phyloP scores from a whole-genome alignment of 805 yeast genomes.

The Blastobotrys terrestris region DNA sequence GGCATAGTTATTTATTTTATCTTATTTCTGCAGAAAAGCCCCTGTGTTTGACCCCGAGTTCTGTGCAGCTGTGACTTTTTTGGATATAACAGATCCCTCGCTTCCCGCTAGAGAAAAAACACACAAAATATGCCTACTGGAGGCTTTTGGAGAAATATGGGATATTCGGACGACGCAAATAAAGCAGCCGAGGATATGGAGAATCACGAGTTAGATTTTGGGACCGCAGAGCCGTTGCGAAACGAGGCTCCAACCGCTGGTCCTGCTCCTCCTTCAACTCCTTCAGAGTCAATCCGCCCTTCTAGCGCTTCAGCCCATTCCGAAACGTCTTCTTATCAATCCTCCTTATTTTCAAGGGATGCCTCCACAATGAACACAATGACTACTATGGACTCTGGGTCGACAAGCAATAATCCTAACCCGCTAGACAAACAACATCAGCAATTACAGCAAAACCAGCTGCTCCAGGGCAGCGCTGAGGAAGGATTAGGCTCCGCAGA shows the following conservation, averaged over 20 bases:
- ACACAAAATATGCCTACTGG: neutral
- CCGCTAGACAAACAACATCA: neutral
- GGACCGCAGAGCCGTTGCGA: neutral
- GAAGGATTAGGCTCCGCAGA: too few species aligned
- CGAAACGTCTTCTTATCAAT: constrained; percentile 1
- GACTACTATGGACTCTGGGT: neutral
- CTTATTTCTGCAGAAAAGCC: too few species aligned
- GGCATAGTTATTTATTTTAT: too few species aligned
- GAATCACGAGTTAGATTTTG: neutral
- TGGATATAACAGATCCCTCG: neutral
- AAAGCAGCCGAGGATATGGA: neutral
- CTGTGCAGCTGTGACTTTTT: neutral
- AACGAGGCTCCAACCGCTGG: neutral
- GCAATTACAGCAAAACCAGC: constrained; percentile 7
- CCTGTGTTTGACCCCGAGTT: too few species aligned
- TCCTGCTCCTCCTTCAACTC: neutral
- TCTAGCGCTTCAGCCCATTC: constrained; percentile 3
- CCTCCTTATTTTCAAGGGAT: constrained; percentile 4
- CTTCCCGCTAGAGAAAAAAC: neutral
- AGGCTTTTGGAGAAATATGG: neutral
- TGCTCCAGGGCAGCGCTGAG: too few species aligned
- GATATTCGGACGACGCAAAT: neutral
- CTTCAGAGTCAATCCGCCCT: neutral
- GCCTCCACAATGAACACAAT: constrained; percentile 1
- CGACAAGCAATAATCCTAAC: neutral